These are phyloP conservation scores for Raddia guianensis DNA, from an alignment of 176 grass and related monocot species.

Conservation along the genomic window DNA sequence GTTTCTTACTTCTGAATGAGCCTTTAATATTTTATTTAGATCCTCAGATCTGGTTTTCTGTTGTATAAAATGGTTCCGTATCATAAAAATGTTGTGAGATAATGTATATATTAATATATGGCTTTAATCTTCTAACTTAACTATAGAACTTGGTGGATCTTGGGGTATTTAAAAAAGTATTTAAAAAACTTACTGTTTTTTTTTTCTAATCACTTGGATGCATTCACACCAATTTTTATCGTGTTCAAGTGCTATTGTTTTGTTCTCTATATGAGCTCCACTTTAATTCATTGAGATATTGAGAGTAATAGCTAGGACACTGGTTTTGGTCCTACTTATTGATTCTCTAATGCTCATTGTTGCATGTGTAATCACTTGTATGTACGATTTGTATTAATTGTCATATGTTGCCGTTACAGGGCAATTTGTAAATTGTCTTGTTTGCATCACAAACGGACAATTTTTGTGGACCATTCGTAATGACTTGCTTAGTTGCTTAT, in stretches of 20 bases:
- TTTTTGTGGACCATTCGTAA: slow-evolving; percentile 3
- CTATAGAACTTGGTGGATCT: neutral
- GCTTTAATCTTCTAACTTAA: slow-evolving; percentile 21
- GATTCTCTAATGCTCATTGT: neutral
- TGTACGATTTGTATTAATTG: neutral
- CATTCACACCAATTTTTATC: neutral
- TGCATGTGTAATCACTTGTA: neutral
- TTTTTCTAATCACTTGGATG: slow-evolving; percentile 11
- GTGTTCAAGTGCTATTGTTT: neutral
- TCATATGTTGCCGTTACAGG: neutral
- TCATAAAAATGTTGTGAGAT: slow-evolving; percentile 15
- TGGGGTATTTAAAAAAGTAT: neutral
- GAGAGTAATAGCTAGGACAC: neutral
- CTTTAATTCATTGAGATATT: slow-evolving; percentile 9
- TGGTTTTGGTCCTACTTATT: neutral
- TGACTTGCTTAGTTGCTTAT: slow-evolving; percentile 42
- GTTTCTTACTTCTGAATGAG: slow-evolving; percentile 50
- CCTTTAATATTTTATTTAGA: slow-evolving; percentile 6
- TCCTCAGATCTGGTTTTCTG: slow-evolving; percentile 15
- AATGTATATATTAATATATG: slow-evolving; percentile 15
- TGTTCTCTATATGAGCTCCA: neutral
- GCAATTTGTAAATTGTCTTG: slow-evolving; percentile 8
- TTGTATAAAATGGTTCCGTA: slow-evolving; percentile 27
- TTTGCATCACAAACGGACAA: neutral
- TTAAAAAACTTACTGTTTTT: neutral